Evolutionary conservation across 306 rosid genomes (phyloP), one percentile per base, ranked within the genome.

Genomic region (Vigna radiata): DNA sequence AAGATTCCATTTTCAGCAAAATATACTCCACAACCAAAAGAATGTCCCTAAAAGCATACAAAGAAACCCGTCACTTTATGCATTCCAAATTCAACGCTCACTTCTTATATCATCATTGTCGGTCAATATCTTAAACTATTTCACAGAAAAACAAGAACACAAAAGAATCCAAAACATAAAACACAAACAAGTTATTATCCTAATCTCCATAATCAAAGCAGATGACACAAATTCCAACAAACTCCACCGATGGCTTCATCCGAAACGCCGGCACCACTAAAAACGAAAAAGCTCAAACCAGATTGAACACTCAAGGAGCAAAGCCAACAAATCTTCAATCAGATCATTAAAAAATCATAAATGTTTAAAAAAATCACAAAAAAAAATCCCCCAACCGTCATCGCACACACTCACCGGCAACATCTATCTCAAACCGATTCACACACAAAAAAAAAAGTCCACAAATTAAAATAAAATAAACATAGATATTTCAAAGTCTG

Each of bases 291-390:
- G 56, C 8, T 1, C 3, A 79, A 70, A 36, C 21, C 66, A 56
- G 41, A 59, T 68, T 37, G 31, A 75, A 46, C 64, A 46, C 60
- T 68, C n/a, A 31, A 18, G 27, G 16, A 82, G 60, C 3, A 59
- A 25, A 10, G 70, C 52, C 23, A 29, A 56, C 5, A 54, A 82
- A 82, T 36, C 77, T 19, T 52, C 58, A 83, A 77, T 19, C 89
- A 81, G 90, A 88, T 90, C 87, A 85, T 78, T 54, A 44, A 64
- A 44, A 63, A 43, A 61, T 4, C 13, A 74, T 2, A 81, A 15
- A 72, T 16, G 15, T 39, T 36, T 9, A 2, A 44, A 44, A 80
- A 37, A 36, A 21, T 59, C 6, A n/a, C 19, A 0, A 43, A 19
- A 17, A 7, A 49, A 8, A 9, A 9, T 44, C 11, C n/a, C 68